phyloP scores from a whole-genome alignment of 306 rosid genomes.

The Erythrophleum fordii region DNA sequence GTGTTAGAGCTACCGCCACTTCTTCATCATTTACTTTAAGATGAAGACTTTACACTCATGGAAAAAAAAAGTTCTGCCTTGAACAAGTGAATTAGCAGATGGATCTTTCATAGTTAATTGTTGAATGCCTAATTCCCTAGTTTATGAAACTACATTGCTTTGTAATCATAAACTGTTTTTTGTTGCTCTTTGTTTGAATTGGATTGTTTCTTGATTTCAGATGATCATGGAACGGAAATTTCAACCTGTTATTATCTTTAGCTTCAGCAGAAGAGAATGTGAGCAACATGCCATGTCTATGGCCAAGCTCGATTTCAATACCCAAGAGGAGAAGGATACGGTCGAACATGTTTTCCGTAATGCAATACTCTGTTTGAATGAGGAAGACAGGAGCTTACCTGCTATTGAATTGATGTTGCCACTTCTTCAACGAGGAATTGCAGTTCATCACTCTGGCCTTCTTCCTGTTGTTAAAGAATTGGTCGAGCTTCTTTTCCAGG shows the following conservation, averaged over 20 bases:
- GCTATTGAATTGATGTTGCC: conserved; percentile 95
- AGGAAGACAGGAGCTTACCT: conserved; percentile 92
- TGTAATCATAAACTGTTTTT: neutral
- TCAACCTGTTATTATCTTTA: conserved; percentile 95
- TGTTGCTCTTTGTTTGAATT: conserved; percentile 30
- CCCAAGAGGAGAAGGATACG: conserved; percentile 78
- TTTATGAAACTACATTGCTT: neutral
- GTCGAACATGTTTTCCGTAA: conserved; percentile 82
- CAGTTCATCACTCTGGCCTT: conserved; percentile 99
- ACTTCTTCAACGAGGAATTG: conserved; percentile 94
- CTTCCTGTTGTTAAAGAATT: conserved; percentile 97
- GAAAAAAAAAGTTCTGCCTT: neutral
- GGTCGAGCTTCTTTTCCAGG: conserved; percentile 97
- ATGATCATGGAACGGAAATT: conserved; percentile 96
- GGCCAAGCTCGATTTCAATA: conserved; percentile 95
- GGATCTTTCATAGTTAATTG: neutral
- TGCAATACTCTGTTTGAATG: conserved; percentile 87
- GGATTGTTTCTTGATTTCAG: conserved; percentile 50
- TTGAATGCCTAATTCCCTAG: neutral
- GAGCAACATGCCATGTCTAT: conserved; percentile 97
- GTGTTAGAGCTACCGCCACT: neutral
- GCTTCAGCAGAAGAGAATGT: conserved; percentile 97
- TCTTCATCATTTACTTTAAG: neutral
- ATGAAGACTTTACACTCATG: neutral
- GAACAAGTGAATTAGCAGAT: neutral